Evolutionary conservation across 1,139 yeast genomes (phyloP), one percentile per base, ranked within the genome.

Genomic region (Saccharomyces pastorianus): DNA sequence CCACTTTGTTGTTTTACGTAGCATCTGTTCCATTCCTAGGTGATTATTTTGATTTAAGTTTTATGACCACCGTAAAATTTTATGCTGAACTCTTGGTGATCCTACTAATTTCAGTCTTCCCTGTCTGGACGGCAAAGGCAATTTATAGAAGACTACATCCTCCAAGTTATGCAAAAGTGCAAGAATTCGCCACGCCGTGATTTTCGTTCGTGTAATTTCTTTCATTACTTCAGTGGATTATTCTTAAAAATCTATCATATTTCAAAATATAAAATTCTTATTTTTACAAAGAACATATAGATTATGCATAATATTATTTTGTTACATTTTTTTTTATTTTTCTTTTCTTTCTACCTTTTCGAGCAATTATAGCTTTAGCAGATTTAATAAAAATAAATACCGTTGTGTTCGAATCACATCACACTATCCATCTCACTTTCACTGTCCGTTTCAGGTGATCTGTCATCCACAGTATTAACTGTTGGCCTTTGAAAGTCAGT

Each of bases 81-180:
- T 73, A 78, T 55, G 88, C 96, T 87, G 91, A 88, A 67, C 71
- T 82, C n/a, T 71, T 77, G 3, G 73, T 85, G 11, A 84, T 89
- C 17, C 72, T 90, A 50, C 76, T 81, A 0, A 74, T 88, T 7
- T 87, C 96, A 14, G 76, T 93, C 58, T 73, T 90, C 50, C 99
- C 99, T 1, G 96, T 95, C 1, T 91, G 96, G 96, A 73, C 86
- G 2, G 83, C 84, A 3, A 88, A 88, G 68, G 77, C 88, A 5
- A 73, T 91, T 28, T 82, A 85, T 65, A 78, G 96, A 58, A 82
- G 77, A 60, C 71, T 95, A 55, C 81, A 90, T 60, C 99, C 99
- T 7, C 99, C 99, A 46, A 90, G 88, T 67, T 93, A 95, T 70
- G 98, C 98, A n/a, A 93, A 93, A 68, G 98, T 93, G 51, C 97